These are phyloP conservation scores for Penicillium sp. DNA, from an alignment of 2,329 filamentous ascomycete species.

Conservation along the genomic window DNA sequence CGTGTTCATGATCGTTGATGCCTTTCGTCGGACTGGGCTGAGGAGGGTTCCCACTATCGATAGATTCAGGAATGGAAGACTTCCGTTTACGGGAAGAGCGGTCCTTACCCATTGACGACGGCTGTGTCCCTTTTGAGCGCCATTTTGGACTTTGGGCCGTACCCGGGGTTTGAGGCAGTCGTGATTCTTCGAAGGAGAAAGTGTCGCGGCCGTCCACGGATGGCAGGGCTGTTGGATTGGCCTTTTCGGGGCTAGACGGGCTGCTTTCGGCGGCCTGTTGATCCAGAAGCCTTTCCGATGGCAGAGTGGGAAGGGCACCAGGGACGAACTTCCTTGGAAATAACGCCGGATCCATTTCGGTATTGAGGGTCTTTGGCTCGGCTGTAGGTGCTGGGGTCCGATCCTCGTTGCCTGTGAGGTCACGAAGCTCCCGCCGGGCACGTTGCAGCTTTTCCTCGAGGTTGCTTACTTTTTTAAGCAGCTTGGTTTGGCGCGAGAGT, in stretches of 20 bases:
- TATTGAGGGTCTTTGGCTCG: constrained; percentile 18
- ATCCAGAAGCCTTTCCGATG: constrained; percentile 48
- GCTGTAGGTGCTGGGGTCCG: constrained; percentile 15
- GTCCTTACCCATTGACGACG: constrained; percentile 28
- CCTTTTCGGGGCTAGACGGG: constrained; percentile 10
- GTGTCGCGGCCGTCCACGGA: constrained; percentile 15
- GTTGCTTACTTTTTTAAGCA: constrained; percentile 61
- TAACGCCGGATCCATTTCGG: constrained; percentile 26
- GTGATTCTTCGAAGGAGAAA: constrained; percentile 15
- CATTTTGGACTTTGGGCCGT: constrained; percentile 17
- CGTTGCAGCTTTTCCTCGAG: constrained; percentile 59
- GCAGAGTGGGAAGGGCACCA: constrained; percentile 45
- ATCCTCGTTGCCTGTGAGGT: constrained; percentile 46
- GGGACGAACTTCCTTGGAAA: constrained; percentile 43
- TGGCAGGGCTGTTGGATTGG: constrained; percentile 17
- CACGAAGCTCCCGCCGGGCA: constrained; percentile 55
- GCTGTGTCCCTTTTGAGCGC: constrained; percentile 16
- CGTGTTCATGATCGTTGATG: constrained; percentile 13
- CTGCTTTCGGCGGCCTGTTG: constrained; percentile 27
- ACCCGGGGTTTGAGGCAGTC: constrained; percentile 2
- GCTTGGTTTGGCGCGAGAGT: constrained; percentile 56
- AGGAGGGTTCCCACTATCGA: constrained; percentile 26
- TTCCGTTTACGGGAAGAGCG: constrained; percentile 39
- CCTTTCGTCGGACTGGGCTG: constrained; percentile 19
- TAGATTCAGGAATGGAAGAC: constrained; percentile 33